A percentile compares a stretch with the other conserved stretches of the same genome.
These are phyloP conservation scores for Yamadazyma pseudoaaseri DNA, from an alignment of 1,139 yeast species.

Conservation along the genomic window DNA sequence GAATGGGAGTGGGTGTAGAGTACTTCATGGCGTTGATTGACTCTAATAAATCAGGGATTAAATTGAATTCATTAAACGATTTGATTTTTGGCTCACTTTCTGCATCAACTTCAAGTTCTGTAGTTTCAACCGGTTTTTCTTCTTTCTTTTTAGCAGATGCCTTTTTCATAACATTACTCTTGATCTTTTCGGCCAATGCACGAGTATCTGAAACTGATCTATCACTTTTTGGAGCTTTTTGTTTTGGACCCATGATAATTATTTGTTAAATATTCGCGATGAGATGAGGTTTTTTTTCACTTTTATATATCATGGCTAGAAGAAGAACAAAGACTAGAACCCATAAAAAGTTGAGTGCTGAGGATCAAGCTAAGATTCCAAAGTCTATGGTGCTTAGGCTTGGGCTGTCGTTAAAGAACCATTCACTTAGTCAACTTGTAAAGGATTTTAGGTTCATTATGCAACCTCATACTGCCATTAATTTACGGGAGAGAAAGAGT, in stretches of 20 bases:
- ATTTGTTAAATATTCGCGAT: constrained; percentile 4
- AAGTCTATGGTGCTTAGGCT: constrained; percentile 90
- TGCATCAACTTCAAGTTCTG: constrained; percentile 18
- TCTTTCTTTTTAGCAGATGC: constrained; percentile 17
- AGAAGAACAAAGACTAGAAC: constrained; percentile 76
- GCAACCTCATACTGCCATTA: constrained; percentile 97
- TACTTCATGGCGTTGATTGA: constrained; percentile 70
- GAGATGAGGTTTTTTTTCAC: constrained; percentile 6
- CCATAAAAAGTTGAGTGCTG: constrained; percentile 65
- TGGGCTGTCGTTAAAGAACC: constrained; percentile 77
- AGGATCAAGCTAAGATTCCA: constrained; percentile 74
- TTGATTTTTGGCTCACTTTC: constrained; percentile 33
- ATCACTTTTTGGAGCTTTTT: constrained; percentile 4
- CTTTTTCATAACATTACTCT: constrained; percentile 48
- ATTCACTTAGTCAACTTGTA: constrained; percentile 79
- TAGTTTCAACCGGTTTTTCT: constrained; percentile 16
- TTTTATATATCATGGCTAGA: constrained; percentile 32
- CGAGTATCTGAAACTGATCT: constrained; percentile 12
- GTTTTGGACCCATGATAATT: constrained; percentile 3
- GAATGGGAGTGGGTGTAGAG: constrained; percentile 84
- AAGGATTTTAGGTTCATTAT: constrained; percentile 83
- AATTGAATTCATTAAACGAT: constrained; percentile 49
- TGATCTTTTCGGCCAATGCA: constrained; percentile 50
- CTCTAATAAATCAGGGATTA: constrained; percentile 80
- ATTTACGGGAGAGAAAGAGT: constrained; percentile 78